Percentiles rank a stretch among this genome's conserved stretches.
Evolutionary conservation across 352 stramenopile genomes (phyloP).

Genomic region (Globisporangium iwayamae): DNA sequence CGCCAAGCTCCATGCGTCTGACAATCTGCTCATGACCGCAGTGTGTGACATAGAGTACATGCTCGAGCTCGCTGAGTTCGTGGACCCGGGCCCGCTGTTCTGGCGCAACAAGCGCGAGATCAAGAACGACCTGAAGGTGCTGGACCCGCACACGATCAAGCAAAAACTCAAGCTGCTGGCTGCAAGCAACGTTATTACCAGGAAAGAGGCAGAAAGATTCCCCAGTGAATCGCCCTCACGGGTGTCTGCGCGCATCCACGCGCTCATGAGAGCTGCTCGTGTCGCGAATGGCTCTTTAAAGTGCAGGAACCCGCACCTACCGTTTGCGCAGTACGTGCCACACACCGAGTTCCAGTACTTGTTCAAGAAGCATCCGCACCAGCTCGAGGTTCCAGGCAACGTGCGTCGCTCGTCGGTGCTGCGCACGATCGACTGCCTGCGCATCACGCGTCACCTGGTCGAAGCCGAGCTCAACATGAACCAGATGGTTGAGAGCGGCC

Average conservation of each 20-base stretch:
- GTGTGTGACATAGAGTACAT: constrained; percentile 50
- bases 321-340: constrained; percentile 42
- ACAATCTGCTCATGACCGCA: constrained; percentile 61
- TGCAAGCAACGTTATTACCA: constrained; percentile 25
- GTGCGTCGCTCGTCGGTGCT: constrained; percentile 49
- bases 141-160: constrained; percentile 44
- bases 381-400: constrained; percentile 35
- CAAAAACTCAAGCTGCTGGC: constrained; percentile 52
- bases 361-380: constrained; percentile 57
- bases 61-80: constrained; percentile 49
- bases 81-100: constrained; percentile 51
- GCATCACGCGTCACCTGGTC: constrained; percentile 40
- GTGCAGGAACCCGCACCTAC: constrained; percentile 23
- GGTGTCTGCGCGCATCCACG: constrained; percentile 51
- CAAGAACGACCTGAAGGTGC: constrained; percentile 36
- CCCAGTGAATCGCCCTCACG: constrained; percentile 33
- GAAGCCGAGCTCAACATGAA: constrained; percentile 46
- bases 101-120: constrained; percentile 47
- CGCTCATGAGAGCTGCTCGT: constrained; percentile 34
- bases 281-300: constrained; percentile 18
- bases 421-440: constrained; percentile 57
- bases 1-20: constrained; percentile 49
- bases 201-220: constrained; percentile 41
- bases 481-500: constrained; percentile 20
- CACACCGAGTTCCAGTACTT: constrained; percentile 55